Conservation (phyloP, 2,329 filamentous ascomycete species). For the Neonectria sp. region DNA sequence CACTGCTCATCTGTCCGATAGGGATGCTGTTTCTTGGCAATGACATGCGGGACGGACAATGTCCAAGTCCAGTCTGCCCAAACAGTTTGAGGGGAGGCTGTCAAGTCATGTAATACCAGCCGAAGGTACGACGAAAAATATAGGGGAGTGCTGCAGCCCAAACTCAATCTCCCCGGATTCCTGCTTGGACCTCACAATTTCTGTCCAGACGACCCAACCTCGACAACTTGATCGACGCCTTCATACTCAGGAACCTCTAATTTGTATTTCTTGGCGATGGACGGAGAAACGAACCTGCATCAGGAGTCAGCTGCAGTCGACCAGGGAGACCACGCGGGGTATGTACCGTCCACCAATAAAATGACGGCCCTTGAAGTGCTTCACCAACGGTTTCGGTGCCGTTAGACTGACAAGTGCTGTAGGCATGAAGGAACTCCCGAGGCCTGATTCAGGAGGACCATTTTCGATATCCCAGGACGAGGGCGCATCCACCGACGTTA, state of each 20-base stretch:
- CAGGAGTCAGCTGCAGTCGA: constrained; percentile 32
- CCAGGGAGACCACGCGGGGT: constrained; percentile 27
- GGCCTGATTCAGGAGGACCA: constrained; percentile 83
- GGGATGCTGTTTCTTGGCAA: constrained; percentile 57
- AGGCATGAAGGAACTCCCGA: constrained; percentile 87
- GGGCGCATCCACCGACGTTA: constrained; percentile 92
- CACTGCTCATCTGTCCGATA: constrained; percentile 62
- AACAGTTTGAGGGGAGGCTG: constrained; percentile 72
- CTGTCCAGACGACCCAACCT: constrained; percentile 70
- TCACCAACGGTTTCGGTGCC: constrained; percentile 91
- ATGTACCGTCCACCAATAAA: constrained; percentile 88
- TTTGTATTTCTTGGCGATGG: constrained; percentile 87
- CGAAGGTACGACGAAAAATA: constrained; percentile 18
- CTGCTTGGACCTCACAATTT: constrained; percentile 63
- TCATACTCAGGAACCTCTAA: constrained; percentile 87
- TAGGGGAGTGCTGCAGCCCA: constrained; percentile 22
- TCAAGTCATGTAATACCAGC: constrained; percentile 63
- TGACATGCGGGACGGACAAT: constrained; percentile 68
- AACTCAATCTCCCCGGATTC: constrained; percentile 20
- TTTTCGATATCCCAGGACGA: constrained; percentile 95
- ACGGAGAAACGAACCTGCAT: constrained; percentile 81
- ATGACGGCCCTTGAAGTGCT: constrained; percentile 88
- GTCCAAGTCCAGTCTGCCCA: constrained; percentile 72
- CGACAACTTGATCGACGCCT: constrained; percentile 91
- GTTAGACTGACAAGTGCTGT: constrained; percentile 88